Evolutionary conservation across 257 asterid species (phyloP).

Genomic region (Rehmannia glutinosa): DNA sequence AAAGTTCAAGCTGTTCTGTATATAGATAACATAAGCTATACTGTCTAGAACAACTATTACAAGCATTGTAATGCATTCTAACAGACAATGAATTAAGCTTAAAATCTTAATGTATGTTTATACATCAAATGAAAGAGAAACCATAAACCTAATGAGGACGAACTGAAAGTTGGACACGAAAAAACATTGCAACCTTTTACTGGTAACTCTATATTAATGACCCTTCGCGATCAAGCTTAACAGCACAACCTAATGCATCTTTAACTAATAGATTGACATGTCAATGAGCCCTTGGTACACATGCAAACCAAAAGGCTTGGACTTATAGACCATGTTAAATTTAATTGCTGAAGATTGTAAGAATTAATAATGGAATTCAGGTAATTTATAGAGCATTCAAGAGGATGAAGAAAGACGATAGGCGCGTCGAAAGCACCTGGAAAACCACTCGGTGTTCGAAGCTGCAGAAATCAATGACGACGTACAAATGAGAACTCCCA

Average conservation of each 20-base stretch:
- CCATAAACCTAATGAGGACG: neutral
- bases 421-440: constrained; percentile 52
- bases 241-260: neutral
- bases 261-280: neutral
- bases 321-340: neutral
- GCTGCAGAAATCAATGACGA: constrained; percentile 85
- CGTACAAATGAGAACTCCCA: constrained; percentile 84
- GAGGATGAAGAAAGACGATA: constrained; percentile 1
- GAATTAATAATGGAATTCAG: neutral
- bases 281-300: neutral
- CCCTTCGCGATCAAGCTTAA: neutral
- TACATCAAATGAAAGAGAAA: neutral
- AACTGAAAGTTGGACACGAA: neutral
- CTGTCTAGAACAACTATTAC: no score
- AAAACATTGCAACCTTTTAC: neutral
- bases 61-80: no score
- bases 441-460: constrained; percentile 97
- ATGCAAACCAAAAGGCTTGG: no score
- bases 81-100: no score
- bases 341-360: neutral
- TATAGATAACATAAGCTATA: neutral
- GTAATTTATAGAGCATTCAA: neutral
- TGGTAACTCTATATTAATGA: neutral
- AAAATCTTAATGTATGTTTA: neutral
- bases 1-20: neutral